Percentiles rank a stretch among this genome's conserved stretches.
These are phyloP conservation scores for Alternaria triticina DNA, from an alignment of 2,329 filamentous ascomycete species.

Conservation along the genomic window DNA sequence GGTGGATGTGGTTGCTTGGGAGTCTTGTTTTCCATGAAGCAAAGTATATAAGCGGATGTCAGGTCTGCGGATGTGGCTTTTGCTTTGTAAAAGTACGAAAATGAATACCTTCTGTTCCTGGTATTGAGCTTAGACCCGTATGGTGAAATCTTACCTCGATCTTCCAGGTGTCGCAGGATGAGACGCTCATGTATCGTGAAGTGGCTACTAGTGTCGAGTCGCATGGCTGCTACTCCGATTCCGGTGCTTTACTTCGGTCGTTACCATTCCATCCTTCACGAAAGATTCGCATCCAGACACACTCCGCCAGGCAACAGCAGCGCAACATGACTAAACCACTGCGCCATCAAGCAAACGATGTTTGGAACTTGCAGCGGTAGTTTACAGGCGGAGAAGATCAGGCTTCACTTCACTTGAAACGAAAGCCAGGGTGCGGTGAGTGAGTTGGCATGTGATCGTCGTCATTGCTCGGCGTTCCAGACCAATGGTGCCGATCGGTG, in stretches of 20 bases:
- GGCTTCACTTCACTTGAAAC: not conserved
- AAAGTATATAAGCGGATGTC: conserved; percentile 21
- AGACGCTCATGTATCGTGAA: not conserved
- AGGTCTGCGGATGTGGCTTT: conserved; percentile 5
- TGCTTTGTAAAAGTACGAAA: conserved; percentile 33
- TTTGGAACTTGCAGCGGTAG: no score
- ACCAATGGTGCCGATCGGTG: conserved; percentile 14
- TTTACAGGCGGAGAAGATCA: not conserved
- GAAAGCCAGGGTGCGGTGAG: not conserved
- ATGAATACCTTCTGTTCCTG: conserved; percentile 12
- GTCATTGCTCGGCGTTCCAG: conserved; percentile 21
- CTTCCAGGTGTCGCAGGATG: not conserved
- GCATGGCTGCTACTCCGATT: not conserved
- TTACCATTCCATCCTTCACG: not conserved
- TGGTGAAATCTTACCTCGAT: not conserved
- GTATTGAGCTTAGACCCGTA: not conserved
- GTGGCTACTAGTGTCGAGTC: not conserved
- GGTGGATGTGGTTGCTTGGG: conserved; percentile 4
- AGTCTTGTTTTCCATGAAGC: not conserved
- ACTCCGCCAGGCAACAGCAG: not conserved
- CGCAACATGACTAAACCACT: not conserved
- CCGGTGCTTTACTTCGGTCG: not conserved
- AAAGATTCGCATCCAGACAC: not conserved
- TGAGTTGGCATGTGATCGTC: conserved; percentile 22
- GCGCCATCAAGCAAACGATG: not conserved